Evolutionary conservation across 371 early-diverging fungal species (phyloP).

Genomic region (Mortierella sp.): DNA sequence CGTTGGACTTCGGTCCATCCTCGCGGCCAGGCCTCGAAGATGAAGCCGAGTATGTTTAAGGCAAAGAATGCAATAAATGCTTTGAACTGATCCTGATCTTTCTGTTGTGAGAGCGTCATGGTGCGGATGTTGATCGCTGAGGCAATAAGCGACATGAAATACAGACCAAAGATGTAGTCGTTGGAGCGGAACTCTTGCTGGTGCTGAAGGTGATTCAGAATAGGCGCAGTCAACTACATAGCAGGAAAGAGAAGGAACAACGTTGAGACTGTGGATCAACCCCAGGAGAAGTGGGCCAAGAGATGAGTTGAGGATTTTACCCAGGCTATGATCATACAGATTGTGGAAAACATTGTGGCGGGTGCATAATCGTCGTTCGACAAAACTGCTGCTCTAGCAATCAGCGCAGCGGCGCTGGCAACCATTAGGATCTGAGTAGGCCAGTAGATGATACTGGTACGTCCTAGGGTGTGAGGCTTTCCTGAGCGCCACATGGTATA

Average conservation of each 20-base stretch:
- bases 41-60: conserved; percentile 36
- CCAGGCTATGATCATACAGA: conserved; percentile 45
- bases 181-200: conserved; percentile 41
- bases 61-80: conserved; percentile 42
- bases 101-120: conserved; percentile 23
- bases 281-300: too few relatives aligned
- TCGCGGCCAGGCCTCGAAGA: conserved; percentile 46
- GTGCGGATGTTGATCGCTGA: conserved; percentile 54
- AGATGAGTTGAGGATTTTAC: too few relatives aligned
- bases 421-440: conserved; percentile 50
- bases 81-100: conserved; percentile 39
- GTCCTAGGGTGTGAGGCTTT: conserved; percentile 48
- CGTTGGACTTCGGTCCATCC: conserved; percentile 37
- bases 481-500: conserved; percentile 32
- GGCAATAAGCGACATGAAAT: conserved; percentile 29
- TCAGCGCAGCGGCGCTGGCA: conserved; percentile 30
- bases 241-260: background rate
- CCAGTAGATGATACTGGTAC: conserved; percentile 53
- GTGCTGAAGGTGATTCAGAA: conserved; percentile 45
- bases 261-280: too few relatives aligned
- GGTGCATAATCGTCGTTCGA: conserved; percentile 31
- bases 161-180: conserved; percentile 35
- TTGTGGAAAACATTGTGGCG: conserved; percentile 48
- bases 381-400: conserved; percentile 43
- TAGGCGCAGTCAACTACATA: conserved; percentile 19